phyloP scores from a whole-genome alignment of 352 stramenopile species.

The Globisporangium carolinianum region DNA sequence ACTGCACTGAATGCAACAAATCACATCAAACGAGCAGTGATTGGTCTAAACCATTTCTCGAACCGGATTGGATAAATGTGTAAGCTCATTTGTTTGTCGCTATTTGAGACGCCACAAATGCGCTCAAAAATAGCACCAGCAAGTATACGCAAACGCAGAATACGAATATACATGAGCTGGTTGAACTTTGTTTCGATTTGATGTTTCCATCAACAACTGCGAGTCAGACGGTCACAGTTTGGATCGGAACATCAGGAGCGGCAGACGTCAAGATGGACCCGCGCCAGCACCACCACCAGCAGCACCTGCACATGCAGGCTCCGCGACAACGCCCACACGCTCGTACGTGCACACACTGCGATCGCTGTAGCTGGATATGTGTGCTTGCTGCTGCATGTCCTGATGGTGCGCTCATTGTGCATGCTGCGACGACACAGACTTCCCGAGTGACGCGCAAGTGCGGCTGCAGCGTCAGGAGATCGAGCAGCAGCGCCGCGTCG shows the following conservation, averaged over 20 bases:
- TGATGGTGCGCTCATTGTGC: not conserved
- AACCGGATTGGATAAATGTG: no score
- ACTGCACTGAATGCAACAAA: no score
- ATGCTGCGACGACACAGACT: conserved; percentile 4
- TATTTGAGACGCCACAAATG: no score
- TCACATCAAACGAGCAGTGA: no score
- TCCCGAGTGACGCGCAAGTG: conserved; percentile 10
- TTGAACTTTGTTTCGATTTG: not conserved
- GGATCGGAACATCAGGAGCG: not conserved
- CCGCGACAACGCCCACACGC: not conserved
- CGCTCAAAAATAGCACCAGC: no score
- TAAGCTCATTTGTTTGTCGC: no score
- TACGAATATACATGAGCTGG: conserved; percentile 8
- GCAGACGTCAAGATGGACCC: conserved; percentile 9
- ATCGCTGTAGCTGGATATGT: no score
- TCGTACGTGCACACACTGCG: not conserved
- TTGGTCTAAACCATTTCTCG: no score
- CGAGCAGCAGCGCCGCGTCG: conserved; percentile 23
- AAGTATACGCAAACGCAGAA: no score
- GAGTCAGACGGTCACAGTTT: not conserved
- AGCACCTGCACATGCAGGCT: not conserved
- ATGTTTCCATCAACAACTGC: conserved; percentile 14
- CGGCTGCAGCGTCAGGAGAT: conserved; percentile 22
- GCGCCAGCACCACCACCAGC: conserved; percentile 1
- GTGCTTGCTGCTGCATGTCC: no score